Base-by-base conservation (phyloP, 306 rosid genomes). In the Prunus dulcis region DNA sequence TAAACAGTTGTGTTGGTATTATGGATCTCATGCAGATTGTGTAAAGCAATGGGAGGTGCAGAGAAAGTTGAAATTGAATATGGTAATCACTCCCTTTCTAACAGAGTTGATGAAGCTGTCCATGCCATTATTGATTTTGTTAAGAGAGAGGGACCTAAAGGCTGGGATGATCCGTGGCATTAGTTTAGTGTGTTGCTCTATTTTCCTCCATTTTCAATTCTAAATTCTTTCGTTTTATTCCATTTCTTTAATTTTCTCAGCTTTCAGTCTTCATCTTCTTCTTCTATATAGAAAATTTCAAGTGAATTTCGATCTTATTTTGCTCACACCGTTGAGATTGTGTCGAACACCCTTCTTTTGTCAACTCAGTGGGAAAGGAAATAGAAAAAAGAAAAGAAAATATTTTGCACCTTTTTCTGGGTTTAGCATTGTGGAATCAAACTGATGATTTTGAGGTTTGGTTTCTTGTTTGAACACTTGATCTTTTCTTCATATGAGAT, bases 101-200 rank as follows among this genome's bases (percentile, higher is more conserved):
- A 96, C 79, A 89, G 98, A 89, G 88, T 84, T 53, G 83, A 81
- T 28, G 99, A 96, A 83, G 93, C 89, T 83, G 99, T 92, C 53
- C 73, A 77, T 3, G 98, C 91, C 34, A 96, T 96, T 7, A 80
- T 96, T 73, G 90, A 93, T 69, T 96, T 96, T 80, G 79, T 96
- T 12, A 91, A 76, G 81, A 89, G 98, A 79, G 99, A 88, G 53
- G 98, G 93, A 68, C 99, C 98, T 51, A 96, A 86, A 73, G 98
- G 98, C 38, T 96, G 99, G 99, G 98, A 96, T 78, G 99, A 96
- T 77, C 99, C 99, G 3, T 96, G 99, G 99, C 83, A 79, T 85
- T 96, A 81, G 80, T 63, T 85, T 95, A 80, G 81, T 69, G 41
- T n/a, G 22, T 27, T 28, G 38, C 73, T 64, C 75, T 22, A 17